phyloP scores from a whole-genome alignment of 345 rosid species.

The Salix purpurea region DNA sequence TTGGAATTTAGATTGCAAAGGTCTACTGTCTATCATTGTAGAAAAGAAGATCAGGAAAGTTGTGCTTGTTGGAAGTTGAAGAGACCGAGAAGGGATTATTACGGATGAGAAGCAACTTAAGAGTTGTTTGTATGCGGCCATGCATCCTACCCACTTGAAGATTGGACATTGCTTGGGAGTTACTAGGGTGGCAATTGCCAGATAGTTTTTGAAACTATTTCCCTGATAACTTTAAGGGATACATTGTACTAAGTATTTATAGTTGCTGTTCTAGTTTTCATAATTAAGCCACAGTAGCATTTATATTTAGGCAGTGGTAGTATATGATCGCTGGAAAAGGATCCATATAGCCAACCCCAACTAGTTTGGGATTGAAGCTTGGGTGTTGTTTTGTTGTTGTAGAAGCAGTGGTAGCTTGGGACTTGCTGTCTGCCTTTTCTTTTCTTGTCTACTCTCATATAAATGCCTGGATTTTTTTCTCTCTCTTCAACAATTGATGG shows the following conservation, averaged over 20 bases:
- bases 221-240: background rate
- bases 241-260: background rate
- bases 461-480: background rate
- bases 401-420: background rate
- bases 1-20: background rate
- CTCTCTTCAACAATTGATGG: slow-evolving; percentile 5
- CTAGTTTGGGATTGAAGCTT: background rate
- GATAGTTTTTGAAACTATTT: background rate
- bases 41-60: background rate
- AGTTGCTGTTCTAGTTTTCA: background rate
- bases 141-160: background rate
- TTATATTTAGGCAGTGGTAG: background rate
- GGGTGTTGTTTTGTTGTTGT: background rate
- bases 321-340: background rate
- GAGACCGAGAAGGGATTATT: background rate
- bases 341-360: background rate
- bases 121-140: background rate
- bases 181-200: background rate
- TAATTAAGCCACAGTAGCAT: background rate
- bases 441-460: background rate
- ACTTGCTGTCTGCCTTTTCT: background rate
- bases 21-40: background rate
- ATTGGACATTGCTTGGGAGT: background rate
- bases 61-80: background rate
- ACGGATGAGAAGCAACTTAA: background rate